Evolutionary conservation across 2,329 filamentous ascomycete species (phyloP), one percentile per base, ranked within the genome.

Genomic region (Cladosporium sp.): DNA sequence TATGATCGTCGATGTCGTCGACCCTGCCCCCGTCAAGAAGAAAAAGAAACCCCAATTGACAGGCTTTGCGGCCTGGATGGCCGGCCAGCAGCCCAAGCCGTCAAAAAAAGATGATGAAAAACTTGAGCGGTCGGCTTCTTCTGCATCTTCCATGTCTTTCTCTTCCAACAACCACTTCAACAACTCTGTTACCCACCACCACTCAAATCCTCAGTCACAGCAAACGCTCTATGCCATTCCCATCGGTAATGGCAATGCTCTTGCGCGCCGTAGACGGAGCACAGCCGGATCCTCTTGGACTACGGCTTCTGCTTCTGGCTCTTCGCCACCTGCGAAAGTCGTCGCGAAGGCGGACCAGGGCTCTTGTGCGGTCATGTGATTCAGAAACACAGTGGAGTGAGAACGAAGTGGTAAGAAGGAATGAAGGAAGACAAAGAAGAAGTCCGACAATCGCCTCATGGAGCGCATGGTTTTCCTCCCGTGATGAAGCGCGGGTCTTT

Each of bases 391-490:
- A 34, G 30, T 11, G 30, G 30, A 12, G 30, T 12, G 30, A 34
- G 9, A 9, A 12, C 9, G 30, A 34, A 34, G 30, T 11, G 11
- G 11, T 3, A 34, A 34, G 30, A 5, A 34, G 2, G 30, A 34
- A 51, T 40, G 52, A 57, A 25, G 30, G 30, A 34, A 34, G 30
- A 34, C 4, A 9, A 9, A 34, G 30, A 34, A 34, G 30, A 34
- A 34, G 30, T 57, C 58, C 43, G 61, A 59, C 55, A 50, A 45
- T 40, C 30, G 30, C 34, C 50, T 65, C 64, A 65, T 60, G 59
- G 64, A 60, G 65, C 54, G 60, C 63, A 66, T 64, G 65, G 65
- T 66, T 66, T 67, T 67, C 64, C 62, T 61, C 66, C 66, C 65
- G 62, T 59, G 61, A 25, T 47, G 51, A 36, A 30, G 54, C 60